Evolutionary conservation across 768 basidiomycete genomes (phyloP).

Genomic region (Boletus subparvulus): DNA sequence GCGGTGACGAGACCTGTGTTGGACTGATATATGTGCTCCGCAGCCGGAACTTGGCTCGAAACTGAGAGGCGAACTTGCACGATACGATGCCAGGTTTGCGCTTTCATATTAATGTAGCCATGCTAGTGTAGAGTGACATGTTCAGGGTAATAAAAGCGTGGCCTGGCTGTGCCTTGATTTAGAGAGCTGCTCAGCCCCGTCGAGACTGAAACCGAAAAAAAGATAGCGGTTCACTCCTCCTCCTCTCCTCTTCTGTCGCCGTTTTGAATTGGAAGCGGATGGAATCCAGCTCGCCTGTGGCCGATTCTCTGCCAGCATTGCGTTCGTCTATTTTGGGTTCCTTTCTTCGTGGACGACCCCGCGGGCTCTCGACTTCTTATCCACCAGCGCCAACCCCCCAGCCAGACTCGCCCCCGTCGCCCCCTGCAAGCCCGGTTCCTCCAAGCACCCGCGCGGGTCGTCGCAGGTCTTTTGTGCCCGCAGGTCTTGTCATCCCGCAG

Average conservation of each 20-base stretch:
- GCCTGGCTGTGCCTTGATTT: slow-evolving; percentile 6
- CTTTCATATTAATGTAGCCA: slow-evolving; percentile 31
- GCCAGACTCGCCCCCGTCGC: slow-evolving; percentile 43
- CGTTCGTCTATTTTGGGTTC: slow-evolving; percentile 68
- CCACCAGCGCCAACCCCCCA: slow-evolving; percentile 17
- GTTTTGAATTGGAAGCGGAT: slow-evolving; percentile 1
- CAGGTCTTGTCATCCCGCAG: slow-evolving; percentile 35
- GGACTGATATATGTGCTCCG: no score
- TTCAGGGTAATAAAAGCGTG: no score
- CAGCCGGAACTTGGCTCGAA: no score
- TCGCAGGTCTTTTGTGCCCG: slow-evolving; percentile 41
- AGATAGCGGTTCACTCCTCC: not conserved
- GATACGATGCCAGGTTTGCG: no score
- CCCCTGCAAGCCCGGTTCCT: slow-evolving; percentile 41
- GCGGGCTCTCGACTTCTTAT: slow-evolving; percentile 65
- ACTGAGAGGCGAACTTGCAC: no score
- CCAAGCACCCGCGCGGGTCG: slow-evolving; percentile 33
- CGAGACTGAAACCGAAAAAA: slow-evolving; percentile 18
- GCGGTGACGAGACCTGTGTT: no score
- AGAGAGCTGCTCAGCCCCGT: slow-evolving; percentile 10
- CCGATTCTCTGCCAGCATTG: slow-evolving; percentile 35
- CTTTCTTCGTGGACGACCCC: slow-evolving; percentile 67
- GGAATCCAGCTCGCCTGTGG: slow-evolving; percentile 7
- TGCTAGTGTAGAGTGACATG: no score
- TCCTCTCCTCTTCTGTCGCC: not conserved